Evolutionary conservation across 768 basidiomycete species (phyloP).

Genomic region (Podaxis sp.): DNA sequence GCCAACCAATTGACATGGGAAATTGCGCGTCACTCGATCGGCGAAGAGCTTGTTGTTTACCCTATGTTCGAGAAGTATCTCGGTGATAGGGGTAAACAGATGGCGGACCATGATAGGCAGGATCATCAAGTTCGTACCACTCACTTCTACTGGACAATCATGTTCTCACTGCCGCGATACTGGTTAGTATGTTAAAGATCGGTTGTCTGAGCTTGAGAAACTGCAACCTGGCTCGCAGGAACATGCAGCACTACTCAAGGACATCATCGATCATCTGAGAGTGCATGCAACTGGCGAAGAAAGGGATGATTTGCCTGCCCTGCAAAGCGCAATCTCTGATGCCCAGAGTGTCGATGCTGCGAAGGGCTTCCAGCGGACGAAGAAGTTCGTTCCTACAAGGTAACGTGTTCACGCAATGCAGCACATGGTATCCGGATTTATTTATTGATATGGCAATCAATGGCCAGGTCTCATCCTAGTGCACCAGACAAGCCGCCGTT

Average conservation of each 20-base stretch:
- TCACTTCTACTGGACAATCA: neutral
- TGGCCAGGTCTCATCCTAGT: conserved; percentile 40
- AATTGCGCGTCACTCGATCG: conserved; percentile 55
- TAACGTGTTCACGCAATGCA: conserved; percentile 20
- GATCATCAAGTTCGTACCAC: conserved; percentile 45
- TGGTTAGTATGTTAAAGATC: conserved; percentile 26
- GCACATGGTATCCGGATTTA: neutral
- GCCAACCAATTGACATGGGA: conserved; percentile 55
- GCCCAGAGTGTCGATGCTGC: conserved; percentile 41
- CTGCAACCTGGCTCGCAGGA: conserved; percentile 36
- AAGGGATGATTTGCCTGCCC: conserved; percentile 46
- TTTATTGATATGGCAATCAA: neutral
- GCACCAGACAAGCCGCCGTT: conserved; percentile 55
- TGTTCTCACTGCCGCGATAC: neutral
- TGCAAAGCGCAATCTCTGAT: conserved; percentile 42
- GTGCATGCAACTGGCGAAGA: conserved; percentile 57
- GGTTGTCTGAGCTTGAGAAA: conserved; percentile 42
- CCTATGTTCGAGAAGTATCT: conserved; percentile 57
- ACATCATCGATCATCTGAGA: conserved; percentile 42
- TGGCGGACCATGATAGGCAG: conserved; percentile 50
- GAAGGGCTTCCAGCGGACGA: conserved; percentile 44
- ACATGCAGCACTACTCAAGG: conserved; percentile 35
- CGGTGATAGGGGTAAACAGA: conserved; percentile 42
- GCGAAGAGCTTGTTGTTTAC: conserved; percentile 62
- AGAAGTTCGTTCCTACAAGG: conserved; percentile 60